phyloP scores from a whole-genome alignment of 2,329 filamentous ascomycete species.

The Fonsecaea erecta region DNA sequence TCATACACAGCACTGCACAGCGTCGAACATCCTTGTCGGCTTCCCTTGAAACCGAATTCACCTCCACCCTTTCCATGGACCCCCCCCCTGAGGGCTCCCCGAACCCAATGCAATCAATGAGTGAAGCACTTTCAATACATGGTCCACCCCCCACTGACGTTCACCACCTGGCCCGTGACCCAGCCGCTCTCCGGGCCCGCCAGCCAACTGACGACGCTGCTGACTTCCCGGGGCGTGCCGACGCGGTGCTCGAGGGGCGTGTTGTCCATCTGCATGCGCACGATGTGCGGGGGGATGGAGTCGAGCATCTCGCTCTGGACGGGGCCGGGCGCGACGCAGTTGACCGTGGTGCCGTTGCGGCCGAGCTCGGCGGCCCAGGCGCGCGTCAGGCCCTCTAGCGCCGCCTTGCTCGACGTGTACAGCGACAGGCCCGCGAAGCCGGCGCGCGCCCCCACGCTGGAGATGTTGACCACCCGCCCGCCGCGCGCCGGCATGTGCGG shows the following conservation, averaged over 20 bases:
- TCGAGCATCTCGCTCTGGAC: slow-evolving; percentile 64
- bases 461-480: slow-evolving; percentile 64
- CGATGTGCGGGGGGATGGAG: slow-evolving; percentile 55
- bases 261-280: slow-evolving; percentile 55
- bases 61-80: too few species aligned
- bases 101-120: neutral
- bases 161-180: slow-evolving; percentile 62
- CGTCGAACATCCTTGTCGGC: too few species aligned
- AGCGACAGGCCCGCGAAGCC: slow-evolving; percentile 55
- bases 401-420: slow-evolving; percentile 64
- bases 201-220: slow-evolving; percentile 61
- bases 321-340: slow-evolving; percentile 64
- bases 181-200: slow-evolving; percentile 56
- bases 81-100: too few species aligned
- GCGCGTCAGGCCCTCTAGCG: slow-evolving; percentile 64
- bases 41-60: too few species aligned
- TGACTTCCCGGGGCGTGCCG: slow-evolving; percentile 60
- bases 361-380: slow-evolving; percentile 65
- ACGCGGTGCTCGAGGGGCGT: slow-evolving; percentile 59
- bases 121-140: slow-evolving; percentile 36
- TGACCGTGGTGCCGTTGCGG: slow-evolving; percentile 62
- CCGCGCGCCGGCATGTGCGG: slow-evolving; percentile 55
- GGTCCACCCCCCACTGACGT: slow-evolving; percentile 56
- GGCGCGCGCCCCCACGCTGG: slow-evolving; percentile 57
- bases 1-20: too few species aligned